Evolutionary conservation across 2,329 filamentous ascomycete genomes (phyloP).

Genomic region (Trichoderma hamatum): DNA sequence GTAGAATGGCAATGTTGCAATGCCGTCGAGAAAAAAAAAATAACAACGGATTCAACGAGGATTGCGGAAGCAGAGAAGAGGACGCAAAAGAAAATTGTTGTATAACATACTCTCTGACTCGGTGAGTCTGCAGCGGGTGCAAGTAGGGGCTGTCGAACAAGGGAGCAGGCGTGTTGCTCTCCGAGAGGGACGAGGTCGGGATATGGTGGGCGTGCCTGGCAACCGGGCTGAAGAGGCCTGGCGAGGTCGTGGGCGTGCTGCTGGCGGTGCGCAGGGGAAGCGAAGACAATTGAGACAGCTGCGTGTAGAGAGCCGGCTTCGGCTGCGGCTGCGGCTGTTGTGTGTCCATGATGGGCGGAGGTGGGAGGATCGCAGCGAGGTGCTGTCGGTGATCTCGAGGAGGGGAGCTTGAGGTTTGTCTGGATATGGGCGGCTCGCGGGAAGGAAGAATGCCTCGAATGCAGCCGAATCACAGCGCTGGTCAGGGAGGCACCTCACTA

Average conservation of each 20-base stretch:
- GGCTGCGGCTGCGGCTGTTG: conserved; percentile 22
- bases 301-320: conserved; percentile 36
- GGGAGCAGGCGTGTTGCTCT: conserved; percentile 56
- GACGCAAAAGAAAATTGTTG: background rate
- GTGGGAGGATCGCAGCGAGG: background rate
- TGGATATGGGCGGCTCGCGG: background rate
- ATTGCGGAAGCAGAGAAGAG: conserved; percentile 5
- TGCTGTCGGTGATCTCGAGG: background rate
- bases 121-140: conserved; percentile 72
- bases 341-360: conserved; percentile 24
- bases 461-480: conserved; percentile 21
- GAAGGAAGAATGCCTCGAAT: conserved; percentile 12
- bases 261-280: conserved; percentile 53
- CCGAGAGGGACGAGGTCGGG: conserved; percentile 51
- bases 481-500: conserved; percentile 17
- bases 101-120: conserved; percentile 73
- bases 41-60: background rate
- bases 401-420: background rate
- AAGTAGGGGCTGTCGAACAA: conserved; percentile 62
- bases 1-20: background rate
- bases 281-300: conserved; percentile 43
- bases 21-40: background rate
- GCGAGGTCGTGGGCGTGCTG: conserved; percentile 63
- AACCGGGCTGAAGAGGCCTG: conserved; percentile 62
- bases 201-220: conserved; percentile 45